Percentiles rank a stretch among this genome's conserved stretches.
Evolutionary conservation across 805 yeast genomes (phyloP).

Genomic region (Saccharomyces eubayanus): DNA sequence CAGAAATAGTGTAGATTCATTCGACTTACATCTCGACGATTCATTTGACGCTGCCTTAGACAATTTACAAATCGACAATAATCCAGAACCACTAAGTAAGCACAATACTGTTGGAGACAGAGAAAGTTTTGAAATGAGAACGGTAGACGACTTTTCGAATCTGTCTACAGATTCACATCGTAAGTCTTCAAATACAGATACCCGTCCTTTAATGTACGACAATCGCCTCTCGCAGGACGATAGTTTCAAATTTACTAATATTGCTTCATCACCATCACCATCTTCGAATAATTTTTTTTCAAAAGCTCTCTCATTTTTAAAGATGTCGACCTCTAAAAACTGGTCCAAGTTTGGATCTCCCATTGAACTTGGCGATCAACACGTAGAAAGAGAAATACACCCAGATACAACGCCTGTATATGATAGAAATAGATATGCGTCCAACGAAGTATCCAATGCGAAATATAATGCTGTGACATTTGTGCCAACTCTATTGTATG

Average conservation of each 20-base stretch:
- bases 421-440: slow-evolving; percentile 35
- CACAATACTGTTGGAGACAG: slow-evolving; percentile 10
- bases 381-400: slow-evolving; percentile 35
- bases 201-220: slow-evolving; percentile 11
- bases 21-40: slow-evolving; percentile 55
- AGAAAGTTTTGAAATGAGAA: slow-evolving; percentile 26
- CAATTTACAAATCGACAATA: slow-evolving; percentile 36
- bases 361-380: slow-evolving; percentile 19
- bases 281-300: slow-evolving; percentile 1
- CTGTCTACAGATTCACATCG: slow-evolving; percentile 5
- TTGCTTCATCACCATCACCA: neutral
- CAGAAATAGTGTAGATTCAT: slow-evolving; percentile 34
- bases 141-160: slow-evolving; percentile 10
- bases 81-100: slow-evolving; percentile 20
- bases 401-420: slow-evolving; percentile 35
- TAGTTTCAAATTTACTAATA: neutral
- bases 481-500: slow-evolving; percentile 80
- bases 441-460: slow-evolving; percentile 88
- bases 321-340: slow-evolving; percentile 17
- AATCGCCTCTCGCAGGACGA: slow-evolving; percentile 2
- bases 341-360: neutral
- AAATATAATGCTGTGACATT: slow-evolving; percentile 85
- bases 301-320: slow-evolving; percentile 19
- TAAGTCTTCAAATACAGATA: slow-evolving; percentile 15
- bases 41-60: slow-evolving; percentile 58